Evolutionary conservation across 257 asterid genomes (phyloP).

Genomic region (Capsicum pubescens): DNA sequence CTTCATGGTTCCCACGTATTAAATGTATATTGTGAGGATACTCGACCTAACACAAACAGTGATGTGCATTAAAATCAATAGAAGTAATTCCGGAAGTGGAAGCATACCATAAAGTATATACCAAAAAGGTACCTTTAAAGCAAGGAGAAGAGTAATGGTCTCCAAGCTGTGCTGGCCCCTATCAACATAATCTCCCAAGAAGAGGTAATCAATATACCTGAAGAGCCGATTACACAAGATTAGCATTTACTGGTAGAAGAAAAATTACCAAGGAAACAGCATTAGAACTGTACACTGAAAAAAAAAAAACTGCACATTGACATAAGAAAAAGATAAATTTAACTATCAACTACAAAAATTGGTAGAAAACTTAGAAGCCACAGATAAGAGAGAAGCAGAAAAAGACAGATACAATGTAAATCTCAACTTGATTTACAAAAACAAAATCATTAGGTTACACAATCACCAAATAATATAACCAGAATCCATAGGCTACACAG

Average conservation of each 20-base stretch:
- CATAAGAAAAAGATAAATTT: neutral
- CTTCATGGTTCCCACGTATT: conserved; percentile 99
- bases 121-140: conserved; percentile 68
- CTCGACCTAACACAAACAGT: conserved; percentile 66
- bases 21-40: conserved; percentile 84
- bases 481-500: neutral
- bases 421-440: neutral
- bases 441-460: neutral
- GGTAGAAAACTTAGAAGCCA: neutral
- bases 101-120: neutral
- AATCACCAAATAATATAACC: neutral
- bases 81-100: conserved; percentile 23
- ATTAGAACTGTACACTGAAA: neutral
- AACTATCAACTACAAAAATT: neutral
- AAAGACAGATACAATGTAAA: neutral
- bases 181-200: conserved; percentile 99
- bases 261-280: neutral
- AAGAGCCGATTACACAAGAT: conserved; percentile 39
- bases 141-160: conserved; percentile 90
- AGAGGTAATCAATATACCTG: conserved; percentile 97
- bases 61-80: neutral
- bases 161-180: conserved; percentile 99
- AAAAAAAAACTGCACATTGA: neutral
- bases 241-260: conserved; percentile 28
- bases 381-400: neutral